A percentile compares a stretch with the other conserved stretches of the same genome.
Conservation (phyloP, 139 green algal genomes). For the Tetradesmus lagerheimii region DNA sequence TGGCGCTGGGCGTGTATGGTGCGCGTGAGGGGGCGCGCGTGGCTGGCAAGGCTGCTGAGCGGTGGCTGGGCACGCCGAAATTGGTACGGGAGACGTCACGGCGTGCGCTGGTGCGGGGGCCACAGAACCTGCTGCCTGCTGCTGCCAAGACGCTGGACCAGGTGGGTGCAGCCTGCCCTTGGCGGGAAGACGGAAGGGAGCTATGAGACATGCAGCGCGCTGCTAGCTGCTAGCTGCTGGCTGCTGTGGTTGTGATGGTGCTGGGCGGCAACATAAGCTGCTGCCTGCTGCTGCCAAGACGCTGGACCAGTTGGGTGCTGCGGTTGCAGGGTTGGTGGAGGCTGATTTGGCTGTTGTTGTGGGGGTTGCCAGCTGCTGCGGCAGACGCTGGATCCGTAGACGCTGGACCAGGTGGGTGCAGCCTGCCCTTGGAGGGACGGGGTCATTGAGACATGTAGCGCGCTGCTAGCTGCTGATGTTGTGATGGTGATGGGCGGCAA, state of each 20-base stretch:
- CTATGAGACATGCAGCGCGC: too few species aligned
- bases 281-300: constrained; percentile 25
- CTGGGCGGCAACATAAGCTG: constrained; percentile 8
- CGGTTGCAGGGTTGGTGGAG: too few species aligned
- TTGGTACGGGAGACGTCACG: constrained; percentile 66
- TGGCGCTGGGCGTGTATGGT: constrained; percentile 91
- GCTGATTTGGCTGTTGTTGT: too few species aligned
- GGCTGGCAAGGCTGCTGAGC: constrained; percentile 77
- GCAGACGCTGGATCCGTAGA: too few species aligned
- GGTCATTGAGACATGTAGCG: too few species aligned
- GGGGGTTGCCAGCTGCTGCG: too few species aligned
- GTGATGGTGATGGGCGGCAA: too few species aligned
- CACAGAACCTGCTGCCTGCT: constrained; percentile 26
- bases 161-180: neutral
- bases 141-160: constrained; percentile 33
- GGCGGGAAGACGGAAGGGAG: too few species aligned
- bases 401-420: too few species aligned
- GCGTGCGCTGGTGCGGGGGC: neutral
- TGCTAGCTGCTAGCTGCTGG: too few species aligned
- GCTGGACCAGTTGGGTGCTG: constrained; percentile 10
- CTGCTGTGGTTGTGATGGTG: neutral
- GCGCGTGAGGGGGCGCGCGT: constrained; percentile 86
- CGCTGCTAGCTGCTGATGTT: too few species aligned
- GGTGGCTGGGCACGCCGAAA: constrained; percentile 89
- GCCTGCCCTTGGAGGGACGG: too few species aligned